A percentile compares a stretch with the other conserved stretches of the same genome.
Conservation (phyloP, 2,329 filamentous ascomycete species). For the Penicillium sp. region DNA sequence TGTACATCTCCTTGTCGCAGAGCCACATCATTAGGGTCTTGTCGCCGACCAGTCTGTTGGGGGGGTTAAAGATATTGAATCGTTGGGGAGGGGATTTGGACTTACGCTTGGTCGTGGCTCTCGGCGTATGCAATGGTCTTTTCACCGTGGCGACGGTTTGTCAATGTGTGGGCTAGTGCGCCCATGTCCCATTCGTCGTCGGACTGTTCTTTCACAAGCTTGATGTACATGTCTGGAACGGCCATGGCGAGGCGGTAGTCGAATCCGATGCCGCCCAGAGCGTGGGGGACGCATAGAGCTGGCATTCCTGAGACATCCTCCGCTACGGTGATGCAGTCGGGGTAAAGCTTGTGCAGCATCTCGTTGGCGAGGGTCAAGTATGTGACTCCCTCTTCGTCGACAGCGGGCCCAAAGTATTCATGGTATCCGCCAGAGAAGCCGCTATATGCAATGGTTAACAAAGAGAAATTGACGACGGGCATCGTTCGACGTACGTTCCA, state of each 20-base stretch:
- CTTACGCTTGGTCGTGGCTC: slow-evolving; percentile 95
- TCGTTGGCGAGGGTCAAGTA: slow-evolving; percentile 97
- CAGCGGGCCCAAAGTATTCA: slow-evolving; percentile 85
- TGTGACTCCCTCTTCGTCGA: slow-evolving; percentile 88
- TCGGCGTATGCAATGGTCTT: slow-evolving; percentile 98
- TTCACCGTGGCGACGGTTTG: slow-evolving; percentile 88
- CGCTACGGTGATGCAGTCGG: slow-evolving; percentile 81
- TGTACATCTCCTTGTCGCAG: slow-evolving; percentile 95
- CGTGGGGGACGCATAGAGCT: slow-evolving; percentile 80
- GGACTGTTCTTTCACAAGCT: slow-evolving; percentile 87
- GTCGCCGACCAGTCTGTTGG: slow-evolving; percentile 76
- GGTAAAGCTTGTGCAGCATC: slow-evolving; percentile 86
- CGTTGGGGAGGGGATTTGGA: slow-evolving; percentile 18
- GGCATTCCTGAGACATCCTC: slow-evolving; percentile 99
- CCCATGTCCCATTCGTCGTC: slow-evolving; percentile 90
- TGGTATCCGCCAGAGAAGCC: slow-evolving; percentile 98
- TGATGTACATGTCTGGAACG: slow-evolving; percentile 98
- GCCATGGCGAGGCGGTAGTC: slow-evolving; percentile 98
- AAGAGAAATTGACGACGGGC: neutral
- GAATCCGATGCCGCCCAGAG: slow-evolving; percentile 87
- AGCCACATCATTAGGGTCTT: slow-evolving; percentile 98
- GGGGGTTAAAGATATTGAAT: slow-evolving; percentile 6
- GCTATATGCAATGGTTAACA: slow-evolving; percentile 41
- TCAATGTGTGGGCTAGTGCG: slow-evolving; percentile 77
- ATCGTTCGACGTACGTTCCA: slow-evolving; percentile 65